Conservation (phyloP, 352 stramenopile genomes). For the Pythium phragmitis region DNA sequence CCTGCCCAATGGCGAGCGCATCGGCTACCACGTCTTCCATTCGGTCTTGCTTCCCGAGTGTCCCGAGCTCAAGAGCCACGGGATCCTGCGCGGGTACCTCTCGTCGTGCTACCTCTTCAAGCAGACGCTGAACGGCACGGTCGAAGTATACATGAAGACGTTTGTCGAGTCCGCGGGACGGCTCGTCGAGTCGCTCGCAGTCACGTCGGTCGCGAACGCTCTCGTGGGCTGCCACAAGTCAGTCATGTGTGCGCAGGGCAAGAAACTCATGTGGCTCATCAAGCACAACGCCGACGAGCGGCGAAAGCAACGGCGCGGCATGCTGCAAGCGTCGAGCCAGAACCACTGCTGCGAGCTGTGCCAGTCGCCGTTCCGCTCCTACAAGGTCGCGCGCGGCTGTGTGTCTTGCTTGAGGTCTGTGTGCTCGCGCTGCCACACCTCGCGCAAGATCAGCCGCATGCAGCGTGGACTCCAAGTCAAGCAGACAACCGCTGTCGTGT, state of each 20-base stretch:
- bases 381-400: slow-evolving; percentile 22
- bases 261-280: slow-evolving; percentile 36
- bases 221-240: slow-evolving; percentile 36
- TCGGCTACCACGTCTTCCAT: slow-evolving; percentile 47
- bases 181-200: slow-evolving; percentile 25
- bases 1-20: slow-evolving; percentile 32
- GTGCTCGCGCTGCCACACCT: slow-evolving; percentile 23
- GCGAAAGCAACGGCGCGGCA: slow-evolving; percentile 1
- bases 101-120: slow-evolving; percentile 42
- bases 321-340: not conserved
- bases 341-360: slow-evolving; percentile 24
- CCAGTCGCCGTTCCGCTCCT: slow-evolving; percentile 19
- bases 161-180: slow-evolving; percentile 29
- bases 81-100: slow-evolving; percentile 32
- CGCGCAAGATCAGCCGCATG: slow-evolving; percentile 28
- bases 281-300: slow-evolving; percentile 18
- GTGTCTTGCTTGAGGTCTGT: slow-evolving; percentile 19
- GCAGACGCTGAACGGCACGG: slow-evolving; percentile 26
- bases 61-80: slow-evolving; percentile 16
- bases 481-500: slow-evolving; percentile 18
- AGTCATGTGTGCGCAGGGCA: slow-evolving; percentile 32
- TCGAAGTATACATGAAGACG: slow-evolving; percentile 43
- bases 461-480: slow-evolving; percentile 25
- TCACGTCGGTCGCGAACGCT: slow-evolving; percentile 23
- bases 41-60: slow-evolving; percentile 36